phyloP scores from a whole-genome alignment of 225 moss, liverwort and hornwort species.

The Physcomitrellopsis africana region DNA sequence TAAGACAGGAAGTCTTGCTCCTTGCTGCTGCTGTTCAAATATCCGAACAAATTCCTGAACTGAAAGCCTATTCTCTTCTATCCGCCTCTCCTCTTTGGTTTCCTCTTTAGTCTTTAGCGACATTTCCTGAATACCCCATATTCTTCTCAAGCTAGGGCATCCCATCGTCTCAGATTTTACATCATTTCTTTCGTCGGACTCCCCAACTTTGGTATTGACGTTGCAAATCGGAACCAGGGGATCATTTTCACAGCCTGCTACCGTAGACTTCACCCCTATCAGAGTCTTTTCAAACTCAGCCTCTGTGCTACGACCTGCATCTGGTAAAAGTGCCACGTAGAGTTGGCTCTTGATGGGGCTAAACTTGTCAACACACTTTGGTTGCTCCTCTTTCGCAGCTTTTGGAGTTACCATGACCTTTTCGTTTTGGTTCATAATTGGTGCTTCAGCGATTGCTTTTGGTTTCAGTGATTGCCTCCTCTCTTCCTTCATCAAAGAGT shows the following conservation, averaged over 20 bases:
- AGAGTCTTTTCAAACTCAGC: no score
- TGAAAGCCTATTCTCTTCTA: constrained; percentile 81
- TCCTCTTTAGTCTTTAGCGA: constrained; percentile 44
- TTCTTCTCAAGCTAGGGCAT: constrained; percentile 47
- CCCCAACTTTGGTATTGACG: constrained; percentile 12
- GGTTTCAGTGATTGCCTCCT: constrained; percentile 32
- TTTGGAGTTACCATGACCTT: constrained; percentile 27
- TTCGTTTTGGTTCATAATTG: constrained; percentile 17
- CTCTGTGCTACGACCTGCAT: constrained; percentile 13
- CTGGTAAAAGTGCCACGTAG: constrained; percentile 43
- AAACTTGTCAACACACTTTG: constrained; percentile 37
- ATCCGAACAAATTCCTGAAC: constrained; percentile 93
- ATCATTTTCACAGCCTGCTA: neutral
- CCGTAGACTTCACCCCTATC: constrained; percentile 23
- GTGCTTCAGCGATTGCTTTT: constrained; percentile 26
- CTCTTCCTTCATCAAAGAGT: constrained; percentile 44
- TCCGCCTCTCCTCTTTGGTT: constrained; percentile 59
- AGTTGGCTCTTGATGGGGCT: constrained; percentile 42
- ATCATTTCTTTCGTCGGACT: constrained; percentile 22
- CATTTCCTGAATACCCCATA: constrained; percentile 45
- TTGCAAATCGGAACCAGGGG: neutral
- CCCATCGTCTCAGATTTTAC: constrained; percentile 43
- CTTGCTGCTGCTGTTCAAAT: constrained; percentile 78
- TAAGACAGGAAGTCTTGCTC: constrained; percentile 53
- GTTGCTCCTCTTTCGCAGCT: constrained; percentile 31